Base-by-base conservation (phyloP, 2,329 filamentous ascomycete species). In the Zasmidium cellare region DNA sequence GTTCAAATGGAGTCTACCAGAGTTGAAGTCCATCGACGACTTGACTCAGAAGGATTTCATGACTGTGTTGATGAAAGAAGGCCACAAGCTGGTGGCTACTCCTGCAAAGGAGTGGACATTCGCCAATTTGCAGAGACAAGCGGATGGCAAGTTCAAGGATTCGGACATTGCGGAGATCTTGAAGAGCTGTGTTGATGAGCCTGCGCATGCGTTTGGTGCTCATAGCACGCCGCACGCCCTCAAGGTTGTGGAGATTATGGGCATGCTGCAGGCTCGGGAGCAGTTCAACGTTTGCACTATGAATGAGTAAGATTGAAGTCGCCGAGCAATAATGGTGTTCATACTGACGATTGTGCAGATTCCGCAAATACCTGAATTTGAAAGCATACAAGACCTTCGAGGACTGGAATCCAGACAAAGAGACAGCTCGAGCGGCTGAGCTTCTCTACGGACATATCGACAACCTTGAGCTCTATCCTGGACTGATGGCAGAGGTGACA, bases 401-500 rank as follows among this genome's bases (percentile, higher is more conserved):
- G 52, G 67, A 70, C 16, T 74, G 72, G 72, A 68, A 67, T 31
- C 64, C 69, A 18, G 72, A 77, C 51, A 68, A 70, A 31, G 71
- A 74, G 20, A 69, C 72, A 46, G 72, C 75, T 28, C 67, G 71
- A 53, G 66, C 70, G 11, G 72, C 72, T 3, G 71, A 82, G 77
- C 65, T 81, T 79, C 71, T 80, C 74, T 62, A 77, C 73, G 60
- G 82, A 75, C 69, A 84, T 80, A 71, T 72, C 23, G 71, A 76
- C 57, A 82, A 82, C 25, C 67, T 87, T 12, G 84, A 87, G 65
- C 71, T 87, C 6, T 85, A 85, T 62, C 83, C 83, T 1, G 83
- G 83, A 12, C 65, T 85, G 6, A 78, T 84, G 65, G 76, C 81
- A 9, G 84, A 86, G 68, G 77, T 79, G 54, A 76, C 82, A 14